Conservation (phyloP, 768 basidiomycete species). For the Panaeolus cyanescens region DNA sequence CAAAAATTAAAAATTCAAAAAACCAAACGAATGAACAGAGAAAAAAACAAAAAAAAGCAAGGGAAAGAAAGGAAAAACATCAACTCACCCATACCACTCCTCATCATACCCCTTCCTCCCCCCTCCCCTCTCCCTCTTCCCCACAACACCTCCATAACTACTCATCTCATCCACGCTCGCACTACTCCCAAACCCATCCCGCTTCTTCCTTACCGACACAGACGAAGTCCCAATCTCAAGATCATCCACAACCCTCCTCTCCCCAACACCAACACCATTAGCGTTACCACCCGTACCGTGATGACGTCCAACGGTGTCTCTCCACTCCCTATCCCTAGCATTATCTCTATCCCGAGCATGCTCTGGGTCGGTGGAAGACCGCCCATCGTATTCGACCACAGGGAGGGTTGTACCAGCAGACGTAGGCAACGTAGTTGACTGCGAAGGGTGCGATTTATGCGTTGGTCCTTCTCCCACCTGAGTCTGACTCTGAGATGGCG, state of each 20-base stretch:
- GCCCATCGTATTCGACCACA: background rate
- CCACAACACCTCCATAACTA: background rate
- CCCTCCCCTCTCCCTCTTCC: slow-evolving; percentile 5
- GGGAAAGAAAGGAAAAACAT: background rate
- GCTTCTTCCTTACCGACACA: background rate
- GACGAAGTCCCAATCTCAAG: background rate
- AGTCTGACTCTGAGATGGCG: too few relatives aligned
- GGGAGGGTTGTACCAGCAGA: background rate
- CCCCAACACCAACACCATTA: background rate
- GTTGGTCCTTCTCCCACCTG: too few relatives aligned
- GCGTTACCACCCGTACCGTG: background rate
- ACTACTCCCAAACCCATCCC: background rate
- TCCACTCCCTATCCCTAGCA: background rate
- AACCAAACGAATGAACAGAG: background rate
- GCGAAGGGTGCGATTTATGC: background rate
- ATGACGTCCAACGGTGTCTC: background rate
- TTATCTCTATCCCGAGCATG: background rate
- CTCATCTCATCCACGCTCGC: slow-evolving; percentile 1
- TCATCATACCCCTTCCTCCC: slow-evolving; percentile 19
- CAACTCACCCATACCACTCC: slow-evolving; percentile 10
- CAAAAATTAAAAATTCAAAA: background rate
- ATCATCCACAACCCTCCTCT: background rate
- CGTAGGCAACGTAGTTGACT: background rate
- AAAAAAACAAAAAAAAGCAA: background rate
- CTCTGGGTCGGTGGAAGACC: background rate